Base-by-base conservation (phyloP, 192 early-diverging fungal genomes). In the Neocallimastix lanati region DNA sequence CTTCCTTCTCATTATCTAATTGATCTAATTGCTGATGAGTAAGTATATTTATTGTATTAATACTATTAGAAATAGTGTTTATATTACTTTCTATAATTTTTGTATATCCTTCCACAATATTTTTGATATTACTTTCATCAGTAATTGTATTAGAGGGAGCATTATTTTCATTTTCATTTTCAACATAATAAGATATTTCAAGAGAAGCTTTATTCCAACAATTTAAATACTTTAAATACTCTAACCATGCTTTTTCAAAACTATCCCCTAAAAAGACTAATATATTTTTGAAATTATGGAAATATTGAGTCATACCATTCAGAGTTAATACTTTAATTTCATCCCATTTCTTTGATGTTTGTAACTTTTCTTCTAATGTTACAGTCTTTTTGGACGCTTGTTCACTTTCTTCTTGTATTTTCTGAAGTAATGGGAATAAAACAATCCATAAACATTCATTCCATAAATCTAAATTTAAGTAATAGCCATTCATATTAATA, bases 371-470 rank as follows among this genome's bases (percentile, higher is more conserved):
- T 50, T 50, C 40, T 21, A 50, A 50, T 1, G 40, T 50, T 4
- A 50, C 21, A 50, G 16, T 50, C 21, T 50, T 15, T 50, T 21
- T n/a, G 85, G 86, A 35, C 83, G 85, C 76, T 83, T 85, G 0
- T 88, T 88, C 18, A 88, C 85, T 79, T 80, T 76, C 50, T 93
- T 89, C 14, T 94, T 86, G 12, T 88, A 87, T 80, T 93, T 89
- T 50, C 3, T 50, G 40, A 35, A 95, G 80, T 14, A 97, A 82
- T 0, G 98, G 96, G 78, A 95, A 90, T 76, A 99, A 84, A n/a
- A 95, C 91, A 50, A 92, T 85, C 94, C 95, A 96, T 30, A 97
- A 85, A 81, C 92, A 93, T 36, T 92, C 86, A 38, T 94, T 90
- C 95, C 96, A 97, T 21, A 92, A 86, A 58, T 92, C 87, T 35